Conservation (phyloP, 805 yeast genomes). For the Schizosaccharomyces lindneri region DNA sequence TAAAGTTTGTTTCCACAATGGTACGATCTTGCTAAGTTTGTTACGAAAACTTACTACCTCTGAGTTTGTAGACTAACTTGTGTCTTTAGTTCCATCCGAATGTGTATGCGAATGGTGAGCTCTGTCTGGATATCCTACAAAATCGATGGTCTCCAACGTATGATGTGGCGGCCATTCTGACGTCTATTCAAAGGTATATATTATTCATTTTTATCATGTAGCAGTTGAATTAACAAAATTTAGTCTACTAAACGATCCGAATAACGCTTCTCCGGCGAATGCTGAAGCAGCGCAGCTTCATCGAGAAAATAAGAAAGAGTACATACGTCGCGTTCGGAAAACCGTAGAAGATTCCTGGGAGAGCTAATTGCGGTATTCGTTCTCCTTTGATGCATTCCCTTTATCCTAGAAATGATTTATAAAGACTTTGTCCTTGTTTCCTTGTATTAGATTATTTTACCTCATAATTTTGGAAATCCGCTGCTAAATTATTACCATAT, state of each 20-base stretch:
- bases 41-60: not conserved
- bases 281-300: constrained; percentile 92
- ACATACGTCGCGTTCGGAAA: constrained; percentile 71
- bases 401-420: not conserved
- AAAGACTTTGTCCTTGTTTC: not conserved
- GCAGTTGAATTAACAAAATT: not conserved
- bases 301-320: constrained; percentile 84
- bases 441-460: not conserved
- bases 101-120: constrained; percentile 84
- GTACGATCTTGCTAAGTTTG: not conserved
- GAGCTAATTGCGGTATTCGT: not conserved
- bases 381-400: not conserved
- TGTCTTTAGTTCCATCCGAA: constrained; percentile 62
- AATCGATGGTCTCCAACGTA: constrained; percentile 97
- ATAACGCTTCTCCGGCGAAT: constrained; percentile 88
- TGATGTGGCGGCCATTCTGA: constrained; percentile 83
- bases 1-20: constrained; percentile 78
- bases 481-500: not conserved
- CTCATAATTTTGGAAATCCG: not conserved
- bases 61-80: not conserved
- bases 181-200: constrained; percentile 52
- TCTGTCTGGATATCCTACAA: constrained; percentile 84
- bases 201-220: not conserved
- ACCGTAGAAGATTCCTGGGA: constrained; percentile 90
- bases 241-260: constrained; percentile 71